phyloP scores from a whole-genome alignment of 352 stramenopile species.

The Phytophthora agathidicida region DNA sequence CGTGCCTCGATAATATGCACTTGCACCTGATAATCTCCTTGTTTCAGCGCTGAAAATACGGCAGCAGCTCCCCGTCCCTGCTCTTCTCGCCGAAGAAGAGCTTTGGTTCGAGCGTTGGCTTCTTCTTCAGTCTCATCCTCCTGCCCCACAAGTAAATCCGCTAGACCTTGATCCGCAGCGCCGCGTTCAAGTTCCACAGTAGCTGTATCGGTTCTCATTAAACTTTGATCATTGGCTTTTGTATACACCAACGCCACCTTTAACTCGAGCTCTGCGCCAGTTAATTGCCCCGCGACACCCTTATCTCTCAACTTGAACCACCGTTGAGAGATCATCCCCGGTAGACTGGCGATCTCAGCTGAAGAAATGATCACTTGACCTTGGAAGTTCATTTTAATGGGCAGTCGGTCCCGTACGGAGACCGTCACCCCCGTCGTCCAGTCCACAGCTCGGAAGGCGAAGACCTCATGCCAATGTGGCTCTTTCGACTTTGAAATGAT shows the following conservation, averaged over 20 bases:
- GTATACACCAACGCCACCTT: conserved; percentile 76
- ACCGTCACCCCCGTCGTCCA: conserved; percentile 69
- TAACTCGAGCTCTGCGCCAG: conserved; percentile 69
- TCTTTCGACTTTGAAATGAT: conserved; percentile 68
- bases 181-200: conserved; percentile 19
- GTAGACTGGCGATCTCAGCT: conserved; percentile 54
- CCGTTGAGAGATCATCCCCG: conserved; percentile 61
- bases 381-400: conserved; percentile 75
- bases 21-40: conserved; percentile 86
- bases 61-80: conserved; percentile 59
- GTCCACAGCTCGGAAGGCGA: conserved; percentile 72
- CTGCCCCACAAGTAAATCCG: conserved; percentile 57
- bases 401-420: conserved; percentile 72
- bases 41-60: conserved; percentile 53
- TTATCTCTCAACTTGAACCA: conserved; percentile 69
- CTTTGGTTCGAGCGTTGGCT: conserved; percentile 30
- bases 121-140: conserved; percentile 85
- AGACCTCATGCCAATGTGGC: conserved; percentile 79
- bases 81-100: conserved; percentile 44
- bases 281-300: conserved; percentile 28
- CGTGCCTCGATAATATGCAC: conserved; percentile 89
- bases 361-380: conserved; percentile 66
- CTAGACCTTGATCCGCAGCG: conserved; percentile 6
- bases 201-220: conserved; percentile 23
- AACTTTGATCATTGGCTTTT: conserved; percentile 56